Evolutionary conservation across 768 basidiomycete species (phyloP).

Genomic region (Gymnopilus junonius): DNA sequence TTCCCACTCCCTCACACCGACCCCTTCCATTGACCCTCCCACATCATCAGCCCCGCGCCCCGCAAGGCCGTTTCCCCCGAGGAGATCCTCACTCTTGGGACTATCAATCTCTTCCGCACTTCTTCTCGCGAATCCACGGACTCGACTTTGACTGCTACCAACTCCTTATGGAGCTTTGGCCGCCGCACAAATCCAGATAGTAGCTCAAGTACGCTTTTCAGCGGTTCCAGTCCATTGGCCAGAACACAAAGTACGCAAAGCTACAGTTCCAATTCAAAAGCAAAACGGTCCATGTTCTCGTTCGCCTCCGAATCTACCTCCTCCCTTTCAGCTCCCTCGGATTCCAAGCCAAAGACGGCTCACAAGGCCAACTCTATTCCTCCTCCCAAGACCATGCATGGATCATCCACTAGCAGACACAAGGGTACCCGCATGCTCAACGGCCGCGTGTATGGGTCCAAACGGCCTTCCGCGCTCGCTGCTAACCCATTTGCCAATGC

Average conservation of each 20-base stretch:
- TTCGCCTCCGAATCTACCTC: constrained; percentile 13
- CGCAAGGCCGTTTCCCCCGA: constrained; percentile 36
- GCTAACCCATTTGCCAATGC: constrained; percentile 68
- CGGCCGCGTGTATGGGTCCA: constrained; percentile 79
- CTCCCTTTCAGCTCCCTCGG: constrained; percentile 11
- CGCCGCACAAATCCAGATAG: constrained; percentile 33
- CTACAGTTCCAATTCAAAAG: constrained; percentile 28
- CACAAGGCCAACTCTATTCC: constrained; percentile 11
- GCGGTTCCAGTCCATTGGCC: constrained; percentile 34
- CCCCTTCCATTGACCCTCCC: constrained; percentile 37
- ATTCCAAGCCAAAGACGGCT: constrained; percentile 7
- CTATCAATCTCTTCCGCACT: constrained; percentile 43
- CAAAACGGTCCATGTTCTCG: constrained; percentile 4
- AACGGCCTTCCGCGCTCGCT: constrained; percentile 31
- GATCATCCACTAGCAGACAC: constrained; percentile 18
- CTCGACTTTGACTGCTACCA: constrained; percentile 13
- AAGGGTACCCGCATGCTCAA: constrained; percentile 76
- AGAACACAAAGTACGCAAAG: constrained; percentile 39
- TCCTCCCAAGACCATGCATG: background rate
- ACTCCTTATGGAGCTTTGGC: constrained; percentile 30
- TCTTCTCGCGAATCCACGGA: constrained; percentile 32
- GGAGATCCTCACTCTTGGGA: constrained; percentile 41
- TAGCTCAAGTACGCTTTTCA: constrained; percentile 17
- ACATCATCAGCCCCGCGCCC: constrained; percentile 4
- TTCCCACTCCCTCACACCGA: constrained; percentile 41